Conservation (phyloP, 2,329 filamentous ascomycete species). For the Pseudopyrenochaeta lycopersici region DNA sequence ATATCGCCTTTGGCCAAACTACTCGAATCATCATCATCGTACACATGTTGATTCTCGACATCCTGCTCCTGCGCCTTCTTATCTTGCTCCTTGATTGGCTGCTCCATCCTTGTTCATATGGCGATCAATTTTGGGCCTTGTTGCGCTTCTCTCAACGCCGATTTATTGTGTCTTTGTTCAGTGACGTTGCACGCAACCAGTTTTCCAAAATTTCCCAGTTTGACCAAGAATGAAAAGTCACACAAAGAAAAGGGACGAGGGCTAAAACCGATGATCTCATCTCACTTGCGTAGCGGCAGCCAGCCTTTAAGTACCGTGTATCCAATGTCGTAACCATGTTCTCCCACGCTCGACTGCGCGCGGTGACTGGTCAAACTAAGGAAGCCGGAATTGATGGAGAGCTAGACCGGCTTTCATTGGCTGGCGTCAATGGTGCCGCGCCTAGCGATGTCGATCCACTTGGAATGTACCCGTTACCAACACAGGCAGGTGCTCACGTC, state of each 20-base stretch:
- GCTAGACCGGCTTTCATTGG: background rate
- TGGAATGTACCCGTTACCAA: background rate
- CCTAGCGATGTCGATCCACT: background rate
- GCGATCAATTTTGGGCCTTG: too few relatives aligned
- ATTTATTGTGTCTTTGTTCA: background rate
- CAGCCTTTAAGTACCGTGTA: background rate
- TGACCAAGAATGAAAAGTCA: background rate
- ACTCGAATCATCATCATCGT: constrained; percentile 11
- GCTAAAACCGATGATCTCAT: background rate
- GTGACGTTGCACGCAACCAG: constrained; percentile 8
- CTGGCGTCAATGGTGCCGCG: background rate
- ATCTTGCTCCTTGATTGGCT: constrained; percentile 1
- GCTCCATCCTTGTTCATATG: constrained; percentile 2
- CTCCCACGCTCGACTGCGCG: background rate
- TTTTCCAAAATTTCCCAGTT: background rate
- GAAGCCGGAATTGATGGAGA: background rate
- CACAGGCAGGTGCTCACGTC: background rate
- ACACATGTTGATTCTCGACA: constrained; percentile 12
- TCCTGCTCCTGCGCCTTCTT: constrained; percentile 16
- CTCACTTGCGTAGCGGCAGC: background rate
- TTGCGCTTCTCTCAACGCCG: background rate
- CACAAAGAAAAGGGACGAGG: background rate
- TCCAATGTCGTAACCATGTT: background rate
- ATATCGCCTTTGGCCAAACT: constrained; percentile 58
- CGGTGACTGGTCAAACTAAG: background rate